These are phyloP conservation scores for Candida arabinofermentans DNA, from an alignment of 805 yeast species.

Conservation along the genomic window DNA sequence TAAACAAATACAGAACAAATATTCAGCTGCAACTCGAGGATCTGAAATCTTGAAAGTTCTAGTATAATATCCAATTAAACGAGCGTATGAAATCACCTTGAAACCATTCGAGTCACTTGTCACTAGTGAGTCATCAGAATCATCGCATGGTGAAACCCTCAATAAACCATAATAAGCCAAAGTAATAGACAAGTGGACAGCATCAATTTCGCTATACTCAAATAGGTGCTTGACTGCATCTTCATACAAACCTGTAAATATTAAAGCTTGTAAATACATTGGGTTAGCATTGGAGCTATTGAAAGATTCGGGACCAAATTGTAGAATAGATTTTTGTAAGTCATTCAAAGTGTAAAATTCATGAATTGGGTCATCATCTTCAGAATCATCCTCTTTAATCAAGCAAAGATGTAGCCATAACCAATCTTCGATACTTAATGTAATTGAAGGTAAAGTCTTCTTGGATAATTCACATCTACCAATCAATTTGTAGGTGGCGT, in stretches of 20 bases:
- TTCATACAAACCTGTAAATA: slow-evolving; percentile 78
- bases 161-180: slow-evolving; percentile 70
- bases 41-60: slow-evolving; percentile 79
- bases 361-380: slow-evolving; percentile 41
- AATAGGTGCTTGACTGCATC: slow-evolving; percentile 66
- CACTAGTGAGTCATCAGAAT: slow-evolving; percentile 20
- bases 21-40: slow-evolving; percentile 90
- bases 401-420: slow-evolving; percentile 87
- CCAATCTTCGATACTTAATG: slow-evolving; percentile 91
- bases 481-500: slow-evolving; percentile 83
- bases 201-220: slow-evolving; percentile 69
- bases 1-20: slow-evolving; percentile 67
- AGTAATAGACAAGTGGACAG: slow-evolving; percentile 85
- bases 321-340: slow-evolving; percentile 65
- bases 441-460: slow-evolving; percentile 60
- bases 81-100: slow-evolving; percentile 43
- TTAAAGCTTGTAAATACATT: slow-evolving; percentile 67
- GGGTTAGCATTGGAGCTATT: slow-evolving; percentile 61
- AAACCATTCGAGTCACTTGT: slow-evolving; percentile 31
- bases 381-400: slow-evolving; percentile 50
- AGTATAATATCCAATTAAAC: slow-evolving; percentile 75
- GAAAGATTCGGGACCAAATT: slow-evolving; percentile 72
- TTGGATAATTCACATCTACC: slow-evolving; percentile 83
- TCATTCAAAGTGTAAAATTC: slow-evolving; percentile 72
- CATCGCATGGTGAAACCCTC: slow-evolving; percentile 32